Conservation (phyloP, 352 stramenopile genomes). For the Pythium graminicola region DNA sequence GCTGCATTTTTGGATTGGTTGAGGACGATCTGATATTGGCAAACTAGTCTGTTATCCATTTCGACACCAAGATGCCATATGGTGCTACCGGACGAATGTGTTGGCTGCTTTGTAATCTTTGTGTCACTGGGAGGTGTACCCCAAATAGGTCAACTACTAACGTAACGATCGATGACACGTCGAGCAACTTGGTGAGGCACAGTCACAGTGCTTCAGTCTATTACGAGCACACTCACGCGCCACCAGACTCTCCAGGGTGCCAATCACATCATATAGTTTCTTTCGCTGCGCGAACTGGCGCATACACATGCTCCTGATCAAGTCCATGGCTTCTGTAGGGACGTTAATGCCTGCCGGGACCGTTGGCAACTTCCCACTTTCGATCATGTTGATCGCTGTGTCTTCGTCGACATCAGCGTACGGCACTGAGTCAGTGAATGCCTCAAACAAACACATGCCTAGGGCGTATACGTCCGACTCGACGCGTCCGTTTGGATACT, state of each 20-base stretch:
- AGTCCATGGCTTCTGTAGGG: constrained; percentile 5
- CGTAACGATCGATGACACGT: constrained; percentile 10
- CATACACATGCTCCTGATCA: constrained; percentile 7
- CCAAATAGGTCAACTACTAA: constrained; percentile 6
- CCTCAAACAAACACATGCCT: constrained; percentile 30
- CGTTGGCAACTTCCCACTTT: constrained; percentile 4
- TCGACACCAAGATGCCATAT: constrained; percentile 4
- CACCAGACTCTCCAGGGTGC: constrained; percentile 6
- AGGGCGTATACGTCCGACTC: constrained; percentile 28
- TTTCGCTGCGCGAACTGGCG: constrained; percentile 1
- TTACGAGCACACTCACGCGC: constrained; percentile 1
- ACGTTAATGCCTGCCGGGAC: constrained; percentile 6
- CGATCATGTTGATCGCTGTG: constrained; percentile 5
- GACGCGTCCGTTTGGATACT: constrained; percentile 11
- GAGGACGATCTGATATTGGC: constrained; percentile 20
- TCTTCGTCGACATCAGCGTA: constrained; percentile 7
- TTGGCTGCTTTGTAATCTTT: constrained; percentile 2
- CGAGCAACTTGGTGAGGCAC: constrained; percentile 7
- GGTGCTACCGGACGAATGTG: constrained; percentile 8
- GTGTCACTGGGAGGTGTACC: constrained; percentile 6
- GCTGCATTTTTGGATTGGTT: neutral
- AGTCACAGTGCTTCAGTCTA: constrained; percentile 5
- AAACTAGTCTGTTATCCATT: constrained; percentile 2
- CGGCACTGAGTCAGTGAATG: constrained; percentile 8
- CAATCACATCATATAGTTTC: constrained; percentile 8